Evolutionary conservation across 768 basidiomycete species (phyloP), one percentile per base, ranked within the genome.

Genomic region (Hebeloma cylindrosporum): DNA sequence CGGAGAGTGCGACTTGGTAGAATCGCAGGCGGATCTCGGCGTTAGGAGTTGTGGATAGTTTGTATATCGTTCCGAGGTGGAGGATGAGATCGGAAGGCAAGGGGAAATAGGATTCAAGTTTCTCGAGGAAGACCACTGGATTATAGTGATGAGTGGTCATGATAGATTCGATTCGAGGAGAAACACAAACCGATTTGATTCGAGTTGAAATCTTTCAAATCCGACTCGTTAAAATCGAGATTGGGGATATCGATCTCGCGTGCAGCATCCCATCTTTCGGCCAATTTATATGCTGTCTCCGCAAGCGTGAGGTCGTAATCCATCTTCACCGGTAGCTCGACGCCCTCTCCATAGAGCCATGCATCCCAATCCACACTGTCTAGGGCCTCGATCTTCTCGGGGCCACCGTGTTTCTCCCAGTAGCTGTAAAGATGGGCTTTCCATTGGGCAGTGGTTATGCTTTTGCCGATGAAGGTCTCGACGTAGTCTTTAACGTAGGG

Each of bases 401-500:
- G 63, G 0, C 74, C 78, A 20, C 80, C 80, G 47, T 86, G 60
- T 40, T 69, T 71, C 35, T 66, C 63, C 65, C 77, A 95, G 62
- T 84, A 93, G 5, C 54, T 69, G 56, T 85, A 89, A 9, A 95
- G 66, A 58, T 94, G 88, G 0, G 71, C 68, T 56, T 88, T 87
- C 92, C 92, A 95, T 52, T 92, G 74, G 21, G 80, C 70, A 0
- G 91, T 93, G 9, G 84, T 85, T 60, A 93, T 91, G 50, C 86
- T 88, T 63, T 82, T 78, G 5, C 90, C 87, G 56, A 80, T 82
- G 65, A 85, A 95, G 0, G 85, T 88, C 40, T 74, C 71, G 32
- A 89, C 87, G 59, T 95, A 95, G 60, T 90, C 80, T 51, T 75
- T 79, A 40, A 88, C 78, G 58, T 94, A 94, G 1, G 90, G 90